These are phyloP conservation scores for Sophora flavescens DNA, from an alignment of 306 rosid species.

Conservation along the genomic window DNA sequence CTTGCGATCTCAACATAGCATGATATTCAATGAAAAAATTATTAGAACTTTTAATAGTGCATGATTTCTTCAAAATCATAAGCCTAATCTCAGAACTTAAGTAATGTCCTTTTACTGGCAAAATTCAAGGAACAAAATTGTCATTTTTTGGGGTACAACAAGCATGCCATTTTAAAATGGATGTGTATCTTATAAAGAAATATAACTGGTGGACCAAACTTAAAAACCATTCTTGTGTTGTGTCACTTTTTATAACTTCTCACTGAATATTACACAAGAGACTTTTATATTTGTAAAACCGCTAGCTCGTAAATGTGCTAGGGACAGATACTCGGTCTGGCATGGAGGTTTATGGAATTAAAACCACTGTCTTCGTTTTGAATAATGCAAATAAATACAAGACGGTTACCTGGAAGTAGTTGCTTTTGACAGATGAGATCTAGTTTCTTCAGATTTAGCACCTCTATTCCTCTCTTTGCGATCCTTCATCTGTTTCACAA, in stretches of 20 bases:
- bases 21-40: too few species aligned
- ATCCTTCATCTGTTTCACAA: conserved; percentile 70
- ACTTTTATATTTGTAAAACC: background rate
- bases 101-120: too few species aligned
- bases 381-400: conserved; percentile 7
- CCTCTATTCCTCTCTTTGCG: conserved; percentile 73
- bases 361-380: background rate
- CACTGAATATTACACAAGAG: background rate
- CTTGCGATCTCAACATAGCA: too few species aligned
- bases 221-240: background rate
- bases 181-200: background rate
- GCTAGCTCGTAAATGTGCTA: too few species aligned
- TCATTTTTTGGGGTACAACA: too few species aligned
- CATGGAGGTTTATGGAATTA: background rate
- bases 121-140: too few species aligned
- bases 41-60: too few species aligned
- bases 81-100: too few species aligned
- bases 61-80: too few species aligned
- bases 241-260: background rate
- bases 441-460: conserved; percentile 72
- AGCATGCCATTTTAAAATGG: background rate
- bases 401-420: conserved; percentile 76
- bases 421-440: conserved; percentile 76
- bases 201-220: too few species aligned
- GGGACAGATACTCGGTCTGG: background rate